phyloP scores from a whole-genome alignment of 306 rosid genomes.

The Nissolia schottii region DNA sequence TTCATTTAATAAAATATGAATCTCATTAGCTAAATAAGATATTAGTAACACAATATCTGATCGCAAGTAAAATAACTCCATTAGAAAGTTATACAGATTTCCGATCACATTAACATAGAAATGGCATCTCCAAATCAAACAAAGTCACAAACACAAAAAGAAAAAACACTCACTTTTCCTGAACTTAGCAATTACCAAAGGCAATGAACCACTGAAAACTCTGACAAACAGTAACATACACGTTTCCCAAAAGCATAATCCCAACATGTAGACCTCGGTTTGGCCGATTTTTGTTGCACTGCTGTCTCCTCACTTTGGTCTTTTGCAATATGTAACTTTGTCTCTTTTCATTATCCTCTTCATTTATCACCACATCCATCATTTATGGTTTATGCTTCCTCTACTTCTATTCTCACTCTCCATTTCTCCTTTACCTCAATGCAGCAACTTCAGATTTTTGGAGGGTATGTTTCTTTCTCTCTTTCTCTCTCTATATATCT shows the following conservation, averaged over 20 bases:
- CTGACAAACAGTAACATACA: constrained; percentile 3
- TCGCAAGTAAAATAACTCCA: too few relatives aligned
- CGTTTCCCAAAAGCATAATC: constrained; percentile 18
- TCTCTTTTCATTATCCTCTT: constrained; percentile 1
- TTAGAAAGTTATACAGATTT: too few relatives aligned
- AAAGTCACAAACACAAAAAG: not conserved
- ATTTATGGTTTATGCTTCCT: not conserved
- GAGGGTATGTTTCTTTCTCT: constrained; percentile 24
- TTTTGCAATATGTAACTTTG: not conserved
- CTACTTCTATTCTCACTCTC: not conserved
- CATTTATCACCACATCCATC: not conserved
- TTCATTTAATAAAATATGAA: too few relatives aligned
- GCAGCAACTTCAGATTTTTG: constrained; percentile 15
- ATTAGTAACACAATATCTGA: too few relatives aligned
- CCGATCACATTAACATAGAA: too few relatives aligned
- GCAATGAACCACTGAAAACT: constrained; percentile 18
- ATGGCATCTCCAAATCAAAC: not conserved
- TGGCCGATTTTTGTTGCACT: constrained; percentile 30
- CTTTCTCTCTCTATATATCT: not conserved
- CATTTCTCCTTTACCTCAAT: constrained; percentile 23
- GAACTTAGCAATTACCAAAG: constrained; percentile 14
- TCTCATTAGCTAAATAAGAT: too few relatives aligned
- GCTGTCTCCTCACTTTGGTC: not conserved
- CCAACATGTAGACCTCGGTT: constrained; percentile 25
- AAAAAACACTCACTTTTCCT: not conserved